These are phyloP conservation scores for Pleurotus djamor DNA, from an alignment of 768 basidiomycete genomes.

Conservation along the genomic window DNA sequence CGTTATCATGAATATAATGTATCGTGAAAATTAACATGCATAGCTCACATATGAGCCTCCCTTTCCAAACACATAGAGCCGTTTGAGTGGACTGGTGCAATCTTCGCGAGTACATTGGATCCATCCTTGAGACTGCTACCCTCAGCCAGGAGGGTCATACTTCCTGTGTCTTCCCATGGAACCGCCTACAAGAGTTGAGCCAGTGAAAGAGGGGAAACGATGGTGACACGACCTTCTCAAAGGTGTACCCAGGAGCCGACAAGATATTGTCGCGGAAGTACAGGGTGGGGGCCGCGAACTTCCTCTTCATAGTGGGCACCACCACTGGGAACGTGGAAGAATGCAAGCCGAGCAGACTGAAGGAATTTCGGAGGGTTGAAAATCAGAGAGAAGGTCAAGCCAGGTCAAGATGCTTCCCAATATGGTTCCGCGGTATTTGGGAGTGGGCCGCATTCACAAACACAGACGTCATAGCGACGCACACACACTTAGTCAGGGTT, in stretches of 20 bases:
- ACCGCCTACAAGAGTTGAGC: constrained; percentile 37
- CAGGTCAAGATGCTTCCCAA: not conserved
- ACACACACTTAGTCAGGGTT: too few relatives aligned
- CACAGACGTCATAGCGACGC: not conserved
- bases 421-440: not conserved
- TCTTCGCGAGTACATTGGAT: constrained; percentile 68
- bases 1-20: not conserved
- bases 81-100: constrained; percentile 70
- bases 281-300: constrained; percentile 54
- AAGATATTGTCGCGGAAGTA: constrained; percentile 59
- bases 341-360: not conserved
- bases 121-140: constrained; percentile 71
- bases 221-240: constrained; percentile 52
- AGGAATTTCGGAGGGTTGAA: not conserved
- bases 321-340: not conserved
- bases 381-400: not conserved
- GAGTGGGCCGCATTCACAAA: not conserved
- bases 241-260: constrained; percentile 70
- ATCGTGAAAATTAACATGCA: not conserved
- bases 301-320: constrained; percentile 42
- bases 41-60: constrained; percentile 68
- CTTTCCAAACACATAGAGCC: constrained; percentile 71
- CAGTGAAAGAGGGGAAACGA: constrained; percentile 1
- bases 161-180: constrained; percentile 73
- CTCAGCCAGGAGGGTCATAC: constrained; percentile 66